Evolutionary conservation across 768 basidiomycete genomes (phyloP), one percentile per base, ranked within the genome.

Genomic region (Hemileccinum rubropunctum): DNA sequence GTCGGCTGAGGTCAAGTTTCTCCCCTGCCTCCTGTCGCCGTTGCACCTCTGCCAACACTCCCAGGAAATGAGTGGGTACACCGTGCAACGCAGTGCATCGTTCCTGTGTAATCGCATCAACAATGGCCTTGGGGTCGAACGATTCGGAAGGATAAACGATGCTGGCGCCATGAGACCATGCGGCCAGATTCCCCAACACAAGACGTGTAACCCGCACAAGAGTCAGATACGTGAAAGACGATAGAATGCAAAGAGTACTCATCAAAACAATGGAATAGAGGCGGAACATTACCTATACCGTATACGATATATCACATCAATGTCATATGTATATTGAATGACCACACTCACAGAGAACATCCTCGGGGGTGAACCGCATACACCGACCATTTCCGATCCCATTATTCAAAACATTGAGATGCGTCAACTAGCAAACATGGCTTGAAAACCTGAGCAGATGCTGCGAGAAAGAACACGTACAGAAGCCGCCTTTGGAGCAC

Each of bases 211-310:
- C 47, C 34, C 30, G 13, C 20, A 36, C 42, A 40, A 21, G 28
- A 21, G 56, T 60, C 51, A 59, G 54, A 60, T 40, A 35, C 42
- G 7, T 0, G 6, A 48, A n/a, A 8, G 28, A 27, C 30, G 13
- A 52, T 17, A 59, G 53, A 48, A 35, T 12, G 23, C 35, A 47
- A n/a, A 28, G 20, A 23, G 26, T 30, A 88, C 88, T 85, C 70
- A 88, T 90, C 90, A 79, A 91, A 91, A 62, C 90, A 92, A 64
- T 93, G 90, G 64, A 91, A 93, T 2, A 91, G 68, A 0, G 90
- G 90, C 3, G 90, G 90, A 1, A 83, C 83, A 54, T 92, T 91
- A 75, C 87, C 88, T 91, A 41, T n/a, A n/a, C n/a, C n/a, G n/a
- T n/a, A n/a, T n/a, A n/a, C n/a, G n/a, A n/a, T n/a, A n/a, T 17